Base-by-base conservation (phyloP, 2,329 filamentous ascomycete genomes). In the Fusarium luffae region DNA sequence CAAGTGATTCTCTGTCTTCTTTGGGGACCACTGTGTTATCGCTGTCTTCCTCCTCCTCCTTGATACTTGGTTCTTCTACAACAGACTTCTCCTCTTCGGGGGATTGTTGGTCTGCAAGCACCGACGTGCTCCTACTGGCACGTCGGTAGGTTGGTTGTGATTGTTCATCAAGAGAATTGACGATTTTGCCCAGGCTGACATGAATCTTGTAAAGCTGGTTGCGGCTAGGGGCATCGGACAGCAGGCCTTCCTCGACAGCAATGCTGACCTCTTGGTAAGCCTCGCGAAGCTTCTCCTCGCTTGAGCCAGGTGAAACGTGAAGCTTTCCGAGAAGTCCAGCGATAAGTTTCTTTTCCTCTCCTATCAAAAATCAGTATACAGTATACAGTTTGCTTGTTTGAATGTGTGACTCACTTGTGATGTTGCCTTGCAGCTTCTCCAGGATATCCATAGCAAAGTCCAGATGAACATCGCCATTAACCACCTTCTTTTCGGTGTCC, bases 271-370 rank as follows among this genome's bases (percentile, higher is more conserved):
- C 83, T 32, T 85, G 82, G 77, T 90, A 89, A 37, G 88, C 76
- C 41, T 85, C 82, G 68, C 87, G 82, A 64, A 90, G 81, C 72
- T 87, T 88, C 23, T 86, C 83, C 66, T 89, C 85, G 0, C 84
- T 84, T 0, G 89, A 89, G 3, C 90, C 84, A 0, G 93, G 86
- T 2, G 91, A 90, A 49, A 98, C 86, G 76, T 94, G 89, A 3
- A 98, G 84, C 80, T 98, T 98, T 70, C 89, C 89, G 2, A 98
- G 86, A 49, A 98, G 87, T 0, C 90, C 87, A 28, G 93, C 89
- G 12, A 96, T 82, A 2, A 91, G 86, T 78, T 97, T 98, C 82
- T 92, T 93, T 79, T 98, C 94, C 69, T 97, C 94, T 77, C 92
- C 91, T 91, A 76, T 77, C 52, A 65, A 34, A 9, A 21, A 63